A percentile compares a stretch with the other conserved stretches of the same genome.
These are phyloP conservation scores for Raphanus hybrid DNA, from an alignment of 441 rosid genomes.

Conservation along the genomic window DNA sequence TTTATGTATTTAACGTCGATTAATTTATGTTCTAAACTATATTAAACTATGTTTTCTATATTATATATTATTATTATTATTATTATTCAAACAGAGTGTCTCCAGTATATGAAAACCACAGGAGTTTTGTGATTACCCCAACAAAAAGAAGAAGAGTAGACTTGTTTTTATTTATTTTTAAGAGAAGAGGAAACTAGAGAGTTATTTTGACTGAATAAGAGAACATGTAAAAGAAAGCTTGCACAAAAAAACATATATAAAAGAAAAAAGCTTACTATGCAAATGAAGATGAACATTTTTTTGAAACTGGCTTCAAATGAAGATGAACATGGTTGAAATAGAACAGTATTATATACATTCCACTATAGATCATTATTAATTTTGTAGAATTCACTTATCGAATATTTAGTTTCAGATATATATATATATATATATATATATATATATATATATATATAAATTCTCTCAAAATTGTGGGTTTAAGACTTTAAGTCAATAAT, in stretches of 20 bases:
- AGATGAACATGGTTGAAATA: neutral
- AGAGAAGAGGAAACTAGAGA: neutral
- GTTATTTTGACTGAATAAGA: neutral
- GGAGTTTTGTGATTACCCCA: neutral
- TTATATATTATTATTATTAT: neutral
- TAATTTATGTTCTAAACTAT: slow-evolving; percentile 1
- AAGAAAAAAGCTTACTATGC: neutral
- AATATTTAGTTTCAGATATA: too few species aligned
- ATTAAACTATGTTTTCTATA: neutral
- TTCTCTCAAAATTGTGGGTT: too few species aligned
- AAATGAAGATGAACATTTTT: too few species aligned
- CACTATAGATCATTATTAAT: neutral
- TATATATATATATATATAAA: too few species aligned
- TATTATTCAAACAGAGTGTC: neutral
- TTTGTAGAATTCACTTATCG: too few species aligned
- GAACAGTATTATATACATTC: neutral
- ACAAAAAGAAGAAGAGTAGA: neutral
- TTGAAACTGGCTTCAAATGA: neutral
- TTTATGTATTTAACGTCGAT: slow-evolving; percentile 1
- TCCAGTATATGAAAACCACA: neutral
- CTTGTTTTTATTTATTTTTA: too few species aligned
- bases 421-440: too few species aligned
- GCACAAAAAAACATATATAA: neutral
- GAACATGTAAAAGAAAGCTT: neutral
- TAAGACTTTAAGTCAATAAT: too few species aligned